Conservation (phyloP, 2,329 filamentous ascomycete genomes). For the Arthroderma sp. region DNA sequence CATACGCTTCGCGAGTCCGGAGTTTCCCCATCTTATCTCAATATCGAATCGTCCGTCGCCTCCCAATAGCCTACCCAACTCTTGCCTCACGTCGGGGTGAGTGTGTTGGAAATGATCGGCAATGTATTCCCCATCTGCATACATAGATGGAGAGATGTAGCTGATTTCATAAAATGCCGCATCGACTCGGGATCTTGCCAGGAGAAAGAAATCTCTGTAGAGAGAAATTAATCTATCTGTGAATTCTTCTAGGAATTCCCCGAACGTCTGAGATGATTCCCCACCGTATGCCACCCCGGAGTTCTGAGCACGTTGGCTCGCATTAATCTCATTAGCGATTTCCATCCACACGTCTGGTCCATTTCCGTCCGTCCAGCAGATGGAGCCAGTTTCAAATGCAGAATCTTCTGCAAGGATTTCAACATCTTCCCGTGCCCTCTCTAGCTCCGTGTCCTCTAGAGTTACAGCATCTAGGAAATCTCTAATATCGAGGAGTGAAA, state of each 20-base stretch:
- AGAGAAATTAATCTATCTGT: conserved; percentile 14
- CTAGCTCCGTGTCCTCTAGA: conserved; percentile 10
- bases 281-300: not conserved
- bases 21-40: conserved; percentile 16
- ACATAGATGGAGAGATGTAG: conserved; percentile 17
- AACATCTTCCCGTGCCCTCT: not conserved
- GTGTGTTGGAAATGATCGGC: conserved; percentile 18
- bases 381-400: not conserved
- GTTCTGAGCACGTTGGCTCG: no score
- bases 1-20: conserved; percentile 13
- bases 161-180: conserved; percentile 18
- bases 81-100: conserved; percentile 8
- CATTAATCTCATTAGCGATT: no score
- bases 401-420: not conserved
- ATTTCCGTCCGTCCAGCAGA: not conserved
- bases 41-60: conserved; percentile 12
- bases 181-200: conserved; percentile 14
- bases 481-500: conserved; percentile 17
- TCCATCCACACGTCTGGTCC: not conserved
- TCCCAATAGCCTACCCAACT: conserved; percentile 12
- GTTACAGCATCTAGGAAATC: conserved; percentile 17
- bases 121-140: conserved; percentile 15
- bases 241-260: conserved; percentile 13
- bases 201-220: conserved; percentile 19
- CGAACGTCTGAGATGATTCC: conserved; percentile 3